Conservation (phyloP, 768 basidiomycete genomes). For the Psilocybe azurescens region DNA sequence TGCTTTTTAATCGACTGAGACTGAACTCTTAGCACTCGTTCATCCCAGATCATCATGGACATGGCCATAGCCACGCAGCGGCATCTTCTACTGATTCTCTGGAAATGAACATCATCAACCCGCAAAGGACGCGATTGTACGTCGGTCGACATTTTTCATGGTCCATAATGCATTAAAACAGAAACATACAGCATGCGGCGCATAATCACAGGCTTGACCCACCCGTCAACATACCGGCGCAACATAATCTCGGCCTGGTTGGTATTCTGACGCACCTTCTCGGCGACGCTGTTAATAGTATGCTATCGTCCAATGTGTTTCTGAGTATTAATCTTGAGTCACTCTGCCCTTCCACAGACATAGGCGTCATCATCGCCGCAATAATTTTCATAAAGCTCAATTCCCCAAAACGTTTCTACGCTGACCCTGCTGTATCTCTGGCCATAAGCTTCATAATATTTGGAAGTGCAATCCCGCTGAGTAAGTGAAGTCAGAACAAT, state of each 20-base stretch:
- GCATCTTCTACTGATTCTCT: conserved; percentile 13
- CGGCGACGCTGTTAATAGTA: conserved; percentile 60
- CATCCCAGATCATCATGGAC: conserved; percentile 42
- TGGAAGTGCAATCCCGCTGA: conserved; percentile 55
- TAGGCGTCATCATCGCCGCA: conserved; percentile 59
- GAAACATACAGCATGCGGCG: conserved; percentile 44
- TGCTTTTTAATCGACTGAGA: background rate
- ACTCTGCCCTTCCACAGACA: conserved; percentile 36
- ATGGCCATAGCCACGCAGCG: conserved; percentile 40
- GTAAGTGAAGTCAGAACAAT: conserved; percentile 33
- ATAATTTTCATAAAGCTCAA: conserved; percentile 52
- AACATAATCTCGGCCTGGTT: conserved; percentile 49
- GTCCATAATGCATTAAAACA: background rate
- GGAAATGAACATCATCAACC: conserved; percentile 24
- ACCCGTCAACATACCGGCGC: conserved; percentile 31
- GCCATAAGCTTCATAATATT: conserved; percentile 59
- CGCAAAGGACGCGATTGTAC: conserved; percentile 36
- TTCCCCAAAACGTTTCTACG: conserved; percentile 53
- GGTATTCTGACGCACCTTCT: conserved; percentile 57
- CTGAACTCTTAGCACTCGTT: conserved; percentile 3
- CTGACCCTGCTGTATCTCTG: conserved; percentile 57
- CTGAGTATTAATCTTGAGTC: conserved; percentile 2
- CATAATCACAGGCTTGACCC: conserved; percentile 54
- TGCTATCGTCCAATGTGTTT: conserved; percentile 22
- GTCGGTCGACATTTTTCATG: conserved; percentile 3